Evolutionary conservation across 2,329 filamentous ascomycete species (phyloP), one percentile per base, ranked within the genome.

Genomic region (Cercospora beticola): DNA sequence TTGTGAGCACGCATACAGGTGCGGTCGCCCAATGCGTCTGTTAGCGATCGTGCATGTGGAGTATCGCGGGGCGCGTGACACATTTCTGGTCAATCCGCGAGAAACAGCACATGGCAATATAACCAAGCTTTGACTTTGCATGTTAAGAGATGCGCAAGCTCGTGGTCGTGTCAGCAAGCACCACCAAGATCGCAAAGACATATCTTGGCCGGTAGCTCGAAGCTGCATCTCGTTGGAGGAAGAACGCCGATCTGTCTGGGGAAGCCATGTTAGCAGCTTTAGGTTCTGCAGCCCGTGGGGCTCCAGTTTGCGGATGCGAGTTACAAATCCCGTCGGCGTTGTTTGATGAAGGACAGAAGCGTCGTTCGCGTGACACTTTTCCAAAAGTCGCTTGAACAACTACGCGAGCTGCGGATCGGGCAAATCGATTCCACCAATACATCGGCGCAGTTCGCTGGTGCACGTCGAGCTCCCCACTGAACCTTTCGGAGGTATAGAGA

Each of bases 341-440:
- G 59, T 26, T 21, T 23, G 4, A 36, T 16, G 21, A 14, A 52
- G 14, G 18, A 9, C 26, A 46, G 10, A 49, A 3, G 18, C 4
- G 9, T 33, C 31, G 21, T 49, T 9, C 36, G 21, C 60, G 60
- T 49, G 60, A 62, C 43, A 30, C 16, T 10, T 52, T 49, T 46
- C 0, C 14, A 49, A 8, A 52, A 40, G 62, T 3, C 18, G 46
- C 62, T 18, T 57, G 26, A 59, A 14, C n/a, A 7, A 36, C 16
- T 33, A 12, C 30, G 30, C 46, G 62, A 33, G 16, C 26, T 16
- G 26, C 46, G 31, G 6, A 3, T 26, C 62, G 62, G 62, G 1
- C 30, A 40, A 64, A 64, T 64, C 30, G 16, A 6, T 64, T 64
- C 62, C 62, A 64, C 62, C 49, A 64, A 64, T 64, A 52, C 3